A percentile compares a stretch with the other conserved stretches of the same genome.
Conservation (phyloP, 1,284 basidiomycete species). For the Ganoderma lingzhi region DNA sequence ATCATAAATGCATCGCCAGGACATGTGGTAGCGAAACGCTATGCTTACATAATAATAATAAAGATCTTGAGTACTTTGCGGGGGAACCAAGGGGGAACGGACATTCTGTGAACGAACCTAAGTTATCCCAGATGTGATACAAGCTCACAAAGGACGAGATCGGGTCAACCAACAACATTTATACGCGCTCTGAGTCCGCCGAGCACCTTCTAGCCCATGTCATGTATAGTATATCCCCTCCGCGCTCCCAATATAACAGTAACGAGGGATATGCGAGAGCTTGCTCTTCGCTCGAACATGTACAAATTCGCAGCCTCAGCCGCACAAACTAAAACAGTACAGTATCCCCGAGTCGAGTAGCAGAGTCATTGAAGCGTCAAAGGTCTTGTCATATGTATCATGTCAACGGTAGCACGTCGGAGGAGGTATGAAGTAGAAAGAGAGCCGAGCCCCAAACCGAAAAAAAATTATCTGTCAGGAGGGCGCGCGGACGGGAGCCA, state of each 20-base stretch:
- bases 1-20: too few species aligned
- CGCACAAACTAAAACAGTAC: constrained; percentile 17
- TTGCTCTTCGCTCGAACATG: background rate
- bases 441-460: background rate
- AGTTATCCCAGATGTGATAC: too few species aligned
- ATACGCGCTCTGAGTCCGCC: background rate
- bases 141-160: too few species aligned
- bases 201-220: background rate
- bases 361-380: constrained; percentile 2
- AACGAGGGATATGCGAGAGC: constrained; percentile 2
- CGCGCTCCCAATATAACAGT: constrained; percentile 3
- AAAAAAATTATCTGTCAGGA: background rate
- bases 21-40: too few species aligned
- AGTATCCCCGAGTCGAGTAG: constrained; percentile 4
- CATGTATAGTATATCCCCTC: constrained; percentile 8
- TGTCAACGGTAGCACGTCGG: background rate
- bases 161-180: background rate
- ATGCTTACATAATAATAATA: too few species aligned
- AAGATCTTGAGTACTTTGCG: too few species aligned
- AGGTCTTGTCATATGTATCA: constrained; percentile 3
- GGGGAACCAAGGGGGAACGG: too few species aligned
- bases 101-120: too few species aligned
- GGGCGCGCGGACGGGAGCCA: constrained; percentile 27
- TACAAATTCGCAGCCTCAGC: constrained; percentile 1
- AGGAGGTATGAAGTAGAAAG: constrained; percentile 6